These are phyloP conservation scores for Avena insularis DNA, from an alignment of 176 grass and related monocot species.

Conservation along the genomic window DNA sequence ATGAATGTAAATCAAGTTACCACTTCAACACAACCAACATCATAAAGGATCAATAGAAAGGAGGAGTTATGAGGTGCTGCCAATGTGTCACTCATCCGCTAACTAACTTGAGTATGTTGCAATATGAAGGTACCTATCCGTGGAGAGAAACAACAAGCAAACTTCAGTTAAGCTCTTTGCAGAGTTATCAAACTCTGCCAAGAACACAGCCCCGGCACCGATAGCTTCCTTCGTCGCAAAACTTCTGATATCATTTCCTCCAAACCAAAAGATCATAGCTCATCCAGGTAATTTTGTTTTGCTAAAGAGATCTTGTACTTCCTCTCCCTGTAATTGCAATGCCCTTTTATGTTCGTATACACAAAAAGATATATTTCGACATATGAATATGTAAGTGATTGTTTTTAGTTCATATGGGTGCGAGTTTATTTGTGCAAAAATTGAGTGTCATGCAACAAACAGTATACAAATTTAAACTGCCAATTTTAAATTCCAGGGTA, in stretches of 20 bases:
- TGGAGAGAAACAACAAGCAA: slow-evolving; percentile 96
- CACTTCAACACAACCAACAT: background rate
- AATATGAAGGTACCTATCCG: slow-evolving; percentile 76
- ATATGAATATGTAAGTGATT: slow-evolving; percentile 7
- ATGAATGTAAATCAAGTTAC: background rate
- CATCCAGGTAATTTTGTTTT: slow-evolving; percentile 67
- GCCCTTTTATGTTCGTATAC: background rate
- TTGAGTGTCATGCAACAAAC: background rate
- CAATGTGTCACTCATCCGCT: slow-evolving; percentile 9
- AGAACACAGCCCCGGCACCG: slow-evolving; percentile 66
- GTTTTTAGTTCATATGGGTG: slow-evolving; percentile 20
- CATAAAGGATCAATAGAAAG: background rate
- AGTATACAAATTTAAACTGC: background rate
- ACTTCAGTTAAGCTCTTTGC: slow-evolving; percentile 82
- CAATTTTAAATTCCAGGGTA: background rate
- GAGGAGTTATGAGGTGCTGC: background rate
- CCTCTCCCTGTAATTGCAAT: background rate
- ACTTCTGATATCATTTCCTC: slow-evolving; percentile 74
- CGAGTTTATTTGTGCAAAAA: slow-evolving; percentile 19
- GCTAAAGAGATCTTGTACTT: background rate
- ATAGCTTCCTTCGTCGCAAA: slow-evolving; percentile 92
- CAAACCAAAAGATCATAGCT: slow-evolving; percentile 68
- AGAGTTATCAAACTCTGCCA: slow-evolving; percentile 64
- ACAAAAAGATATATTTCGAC: background rate
- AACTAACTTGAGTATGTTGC: slow-evolving; percentile 39